These are phyloP conservation scores for Venturia nashicola DNA, from an alignment of 2,329 filamentous ascomycete genomes.

Conservation along the genomic window DNA sequence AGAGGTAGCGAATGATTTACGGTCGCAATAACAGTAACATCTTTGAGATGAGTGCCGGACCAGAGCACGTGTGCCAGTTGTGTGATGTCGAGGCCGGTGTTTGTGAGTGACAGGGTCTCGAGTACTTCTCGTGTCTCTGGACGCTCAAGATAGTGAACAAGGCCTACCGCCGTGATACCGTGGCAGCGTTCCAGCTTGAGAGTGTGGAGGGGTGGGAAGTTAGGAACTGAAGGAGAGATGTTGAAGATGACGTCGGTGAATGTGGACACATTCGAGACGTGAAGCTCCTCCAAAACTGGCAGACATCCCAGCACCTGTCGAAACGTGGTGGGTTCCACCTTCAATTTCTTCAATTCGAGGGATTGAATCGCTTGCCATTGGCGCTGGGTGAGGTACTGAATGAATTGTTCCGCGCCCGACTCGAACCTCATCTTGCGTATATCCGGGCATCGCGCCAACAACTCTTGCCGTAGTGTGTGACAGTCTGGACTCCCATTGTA, in stretches of 20 bases:
- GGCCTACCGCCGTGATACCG: conserved; percentile 57
- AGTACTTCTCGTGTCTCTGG: conserved; percentile 49
- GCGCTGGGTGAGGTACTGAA: conserved; percentile 56
- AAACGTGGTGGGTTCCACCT: conserved; percentile 58
- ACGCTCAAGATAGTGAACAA: conserved; percentile 54
- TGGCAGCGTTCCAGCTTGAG: conserved; percentile 62
- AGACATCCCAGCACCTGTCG: conserved; percentile 60
- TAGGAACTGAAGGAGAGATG: conserved; percentile 50
- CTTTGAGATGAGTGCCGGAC: conserved; percentile 44
- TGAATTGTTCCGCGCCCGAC: conserved; percentile 62
- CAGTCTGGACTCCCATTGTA: conserved; percentile 70
- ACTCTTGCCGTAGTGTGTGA: conserved; percentile 64
- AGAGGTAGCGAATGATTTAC: conserved; percentile 46
- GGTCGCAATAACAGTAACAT: conserved; percentile 44
- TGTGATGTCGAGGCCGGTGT: conserved; percentile 56
- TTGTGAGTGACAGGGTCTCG: conserved; percentile 55
- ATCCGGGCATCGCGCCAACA: conserved; percentile 72
- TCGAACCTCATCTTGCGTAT: conserved; percentile 83
- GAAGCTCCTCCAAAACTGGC: conserved; percentile 57
- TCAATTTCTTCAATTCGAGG: conserved; percentile 55
- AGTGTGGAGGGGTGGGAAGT: conserved; percentile 62
- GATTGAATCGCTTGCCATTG: conserved; percentile 62
- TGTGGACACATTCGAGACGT: conserved; percentile 55
- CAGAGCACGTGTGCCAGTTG: conserved; percentile 49
- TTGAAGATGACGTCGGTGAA: conserved; percentile 70